Base-by-base conservation (phyloP, 2,329 filamentous ascomycete genomes). In the Diplodia intermedia region DNA sequence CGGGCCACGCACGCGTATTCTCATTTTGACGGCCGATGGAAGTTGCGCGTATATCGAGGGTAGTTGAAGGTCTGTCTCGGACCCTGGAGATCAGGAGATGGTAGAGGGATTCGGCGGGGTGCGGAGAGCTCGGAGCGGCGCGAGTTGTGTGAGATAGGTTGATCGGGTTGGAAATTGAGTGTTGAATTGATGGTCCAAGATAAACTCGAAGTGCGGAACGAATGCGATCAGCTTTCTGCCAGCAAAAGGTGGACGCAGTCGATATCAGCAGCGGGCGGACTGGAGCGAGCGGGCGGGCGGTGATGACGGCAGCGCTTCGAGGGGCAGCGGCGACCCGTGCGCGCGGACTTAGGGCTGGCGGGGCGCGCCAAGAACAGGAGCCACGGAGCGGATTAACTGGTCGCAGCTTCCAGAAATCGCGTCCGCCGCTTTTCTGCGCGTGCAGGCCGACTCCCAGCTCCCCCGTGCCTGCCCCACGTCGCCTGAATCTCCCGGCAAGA, bases 1-100 rank as follows among this genome's bases (percentile, higher is more conserved):
- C 1, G 93, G 93, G 12, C 89, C 90, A 69, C 92, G 89, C 60
- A 94, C 87, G 69, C 92, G 88, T 69, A 95, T 84, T 71, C 90
- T 88, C 86, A 97, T 94, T 9, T 74, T 78, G 77, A 77, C 73
- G 72, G 18, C 76, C 71, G 75, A 23, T 18, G 23, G 69, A 36
- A n/a, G 9, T 12, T 38, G 9, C 11, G 36, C 15, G 49, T 54
- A 1, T 15, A n/a, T 29, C 47, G 12, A 18, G 50, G 12, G 33
- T 18, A 31, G 47, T 14, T 2, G 23, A 26, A 23, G 23, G n/a
- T 36, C 3, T 23, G 8, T 9, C 4, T 3, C 9, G 15, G 52
- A 36, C 15, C 20, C n/a, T 23, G 52, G 40, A 6, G 18, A 47
- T 55, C 53, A 33, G 50, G 63, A 47, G 63, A 49, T 53, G 6